Conservation (phyloP, 2,329 filamentous ascomycete species). For the Aspergillus bombycis region DNA sequence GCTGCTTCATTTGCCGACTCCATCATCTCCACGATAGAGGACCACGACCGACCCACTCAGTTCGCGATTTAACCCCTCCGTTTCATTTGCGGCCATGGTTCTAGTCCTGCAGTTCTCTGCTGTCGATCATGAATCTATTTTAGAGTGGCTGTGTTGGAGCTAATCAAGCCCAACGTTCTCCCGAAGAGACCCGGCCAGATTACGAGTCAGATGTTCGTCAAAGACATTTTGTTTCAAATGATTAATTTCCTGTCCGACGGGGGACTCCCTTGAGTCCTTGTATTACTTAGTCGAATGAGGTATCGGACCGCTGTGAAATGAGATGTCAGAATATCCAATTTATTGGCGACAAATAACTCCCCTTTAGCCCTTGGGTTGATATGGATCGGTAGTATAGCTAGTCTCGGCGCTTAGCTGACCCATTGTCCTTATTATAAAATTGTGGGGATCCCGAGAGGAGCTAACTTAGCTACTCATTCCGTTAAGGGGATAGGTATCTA, state of each 20-base stretch:
- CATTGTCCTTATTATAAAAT: not conserved
- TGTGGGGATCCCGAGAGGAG: not conserved
- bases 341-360: not conserved
- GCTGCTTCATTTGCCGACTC: constrained; percentile 12
- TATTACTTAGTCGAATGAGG: not conserved
- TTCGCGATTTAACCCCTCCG: constrained; percentile 10
- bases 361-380: not conserved
- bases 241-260: not conserved
- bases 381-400: not conserved
- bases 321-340: not conserved
- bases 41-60: constrained; percentile 4
- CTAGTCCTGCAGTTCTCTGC: not conserved
- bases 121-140: constrained; percentile 16
- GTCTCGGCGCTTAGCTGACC: not conserved
- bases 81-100: not conserved
- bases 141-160: constrained; percentile 16
- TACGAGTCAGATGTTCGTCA: not conserved
- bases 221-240: not conserved
- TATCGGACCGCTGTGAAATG: not conserved
- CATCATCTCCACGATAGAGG: constrained; percentile 13
- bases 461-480: not conserved
- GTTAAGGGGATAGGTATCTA: constrained; percentile 1
- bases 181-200: not conserved
- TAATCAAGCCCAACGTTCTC: not conserved
- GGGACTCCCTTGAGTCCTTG: not conserved